Conservation (phyloP, 176 grass and related monocot species). For the Avena insularis region DNA sequence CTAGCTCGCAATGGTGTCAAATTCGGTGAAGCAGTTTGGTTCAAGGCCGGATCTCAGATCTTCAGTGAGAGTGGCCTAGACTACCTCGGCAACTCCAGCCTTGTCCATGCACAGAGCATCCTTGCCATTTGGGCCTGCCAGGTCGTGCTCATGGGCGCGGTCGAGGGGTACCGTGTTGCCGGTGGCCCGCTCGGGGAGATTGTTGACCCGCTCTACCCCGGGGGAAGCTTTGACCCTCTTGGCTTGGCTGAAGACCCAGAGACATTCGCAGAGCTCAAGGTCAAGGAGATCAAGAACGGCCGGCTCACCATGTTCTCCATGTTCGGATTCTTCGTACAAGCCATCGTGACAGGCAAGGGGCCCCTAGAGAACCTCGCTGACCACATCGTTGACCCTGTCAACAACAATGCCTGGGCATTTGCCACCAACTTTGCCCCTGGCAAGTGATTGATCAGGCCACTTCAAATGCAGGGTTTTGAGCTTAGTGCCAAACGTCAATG, state of each 20-base stretch:
- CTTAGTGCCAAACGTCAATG: neutral
- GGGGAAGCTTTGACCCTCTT: conserved; percentile 31
- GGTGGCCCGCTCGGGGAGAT: conserved; percentile 42
- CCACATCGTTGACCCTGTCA: conserved; percentile 50
- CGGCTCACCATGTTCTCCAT: conserved; percentile 56
- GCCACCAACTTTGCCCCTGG: conserved; percentile 53
- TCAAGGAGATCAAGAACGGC: conserved; percentile 60
- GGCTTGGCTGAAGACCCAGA: conserved; percentile 46
- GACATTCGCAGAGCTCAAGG: conserved; percentile 46
- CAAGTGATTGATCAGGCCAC: conserved; percentile 4
- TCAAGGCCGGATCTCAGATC: neutral
- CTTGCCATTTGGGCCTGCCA: conserved; percentile 70
- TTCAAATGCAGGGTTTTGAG: neutral
- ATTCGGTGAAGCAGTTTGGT: neutral
- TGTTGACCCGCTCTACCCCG: conserved; percentile 42
- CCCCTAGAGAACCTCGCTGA: conserved; percentile 49
- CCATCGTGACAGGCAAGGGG: conserved; percentile 48
- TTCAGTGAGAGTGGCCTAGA: conserved; percentile 63
- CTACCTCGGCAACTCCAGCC: conserved; percentile 72
- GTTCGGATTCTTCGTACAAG: conserved; percentile 57
- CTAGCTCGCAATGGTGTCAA: neutral
- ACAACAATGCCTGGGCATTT: conserved; percentile 52
- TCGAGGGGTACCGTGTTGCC: conserved; percentile 37
- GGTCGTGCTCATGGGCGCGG: conserved; percentile 40
- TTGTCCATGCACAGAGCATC: conserved; percentile 71